Base-by-base conservation (phyloP, 108 stramenopile genomes). In the Asterionellopsis glacialis region DNA sequence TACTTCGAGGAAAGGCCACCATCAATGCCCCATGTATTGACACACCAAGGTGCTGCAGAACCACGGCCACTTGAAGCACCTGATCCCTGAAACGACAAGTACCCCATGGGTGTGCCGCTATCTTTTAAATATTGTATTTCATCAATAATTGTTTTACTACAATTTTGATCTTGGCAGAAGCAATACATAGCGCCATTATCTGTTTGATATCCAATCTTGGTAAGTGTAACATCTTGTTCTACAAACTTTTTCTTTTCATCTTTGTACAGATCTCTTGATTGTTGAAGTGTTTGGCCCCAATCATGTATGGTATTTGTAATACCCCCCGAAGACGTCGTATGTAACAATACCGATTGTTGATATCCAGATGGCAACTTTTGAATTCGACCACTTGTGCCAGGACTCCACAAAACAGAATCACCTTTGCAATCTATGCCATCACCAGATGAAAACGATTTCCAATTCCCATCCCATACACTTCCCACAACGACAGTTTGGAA, bases 121-220 rank as follows among this genome's bases (percentile, higher is more conserved):
- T 45, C 22, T 3, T 65, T 55, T 25, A 75, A 54, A 26, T 68
- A 62, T 10, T 52, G 57, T 23, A 63, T 47, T 54, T 69, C 64
- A 11, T 44, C 25, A 6, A 75, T 13, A 2, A 75, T 51, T 1
- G 64, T 50, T 13, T 67, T 13, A 11, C 69, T 71, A 45, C 75
- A 76, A 51, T 76, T 70, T 9, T 10, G 11, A 41, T 64, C 69
- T 9, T 48, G 13, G 51, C 75, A 76, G 41, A 76, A 76, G 44
- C 75, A 76, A 52, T 69, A 76, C 45, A 60, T 49, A 11, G 75
- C 75, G 6, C 75, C 75, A 51, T 76, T 76, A 55, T 76, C 75
- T 13, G 75, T 76, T 52, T 76, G 75, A 39, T 71, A 71, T 21
- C 75, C 75, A 33, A 76, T 70, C 27, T 71, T 67, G 16, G 55